Evolutionary conservation across 768 basidiomycete genomes (phyloP).

Genomic region (Leccinum variicolor): DNA sequence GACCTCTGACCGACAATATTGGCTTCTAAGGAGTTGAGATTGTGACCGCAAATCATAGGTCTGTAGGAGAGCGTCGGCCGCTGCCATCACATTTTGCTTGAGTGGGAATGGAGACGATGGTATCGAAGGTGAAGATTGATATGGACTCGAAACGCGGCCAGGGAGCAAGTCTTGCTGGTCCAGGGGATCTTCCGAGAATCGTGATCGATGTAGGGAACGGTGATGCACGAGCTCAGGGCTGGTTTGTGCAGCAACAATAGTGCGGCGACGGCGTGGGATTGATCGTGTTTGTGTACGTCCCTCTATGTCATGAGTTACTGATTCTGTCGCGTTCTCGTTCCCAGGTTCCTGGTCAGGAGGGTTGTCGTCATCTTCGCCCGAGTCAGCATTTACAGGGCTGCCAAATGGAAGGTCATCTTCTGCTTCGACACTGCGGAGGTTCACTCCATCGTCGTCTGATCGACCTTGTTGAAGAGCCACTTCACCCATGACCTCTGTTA

Average conservation of each 20-base stretch:
- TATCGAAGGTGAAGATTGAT: slow-evolving; percentile 72
- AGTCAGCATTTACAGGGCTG: slow-evolving; percentile 18
- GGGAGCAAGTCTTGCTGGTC: slow-evolving; percentile 57
- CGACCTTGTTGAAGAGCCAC: slow-evolving; percentile 91
- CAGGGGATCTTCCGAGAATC: slow-evolving; percentile 70
- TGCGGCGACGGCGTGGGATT: slow-evolving; percentile 38
- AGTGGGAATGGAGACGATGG: slow-evolving; percentile 44
- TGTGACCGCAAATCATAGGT: slow-evolving; percentile 69
- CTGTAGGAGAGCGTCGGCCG: slow-evolving; percentile 57
- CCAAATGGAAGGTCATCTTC: slow-evolving; percentile 38
- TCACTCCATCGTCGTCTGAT: slow-evolving; percentile 55
- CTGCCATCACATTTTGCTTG: slow-evolving; percentile 41
- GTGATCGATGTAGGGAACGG: slow-evolving; percentile 47
- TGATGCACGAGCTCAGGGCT: slow-evolving; percentile 68
- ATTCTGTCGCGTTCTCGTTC: slow-evolving; percentile 20
- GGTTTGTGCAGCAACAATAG: slow-evolving; percentile 66
- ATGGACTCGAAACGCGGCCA: slow-evolving; percentile 41
- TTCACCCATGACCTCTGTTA: slow-evolving; percentile 73
- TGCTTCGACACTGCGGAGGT: slow-evolving; percentile 47
- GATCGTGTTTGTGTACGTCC: slow-evolving; percentile 10
- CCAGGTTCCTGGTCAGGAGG: slow-evolving; percentile 41
- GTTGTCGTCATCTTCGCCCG: slow-evolving; percentile 41
- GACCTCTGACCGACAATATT: slow-evolving; percentile 88
- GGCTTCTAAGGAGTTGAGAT: slow-evolving; percentile 69
- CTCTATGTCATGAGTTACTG: slow-evolving; percentile 13